Base-by-base conservation (phyloP, 176 grass and related monocot genomes). In the sorghum (Sorghum bicolor) region DNA sequence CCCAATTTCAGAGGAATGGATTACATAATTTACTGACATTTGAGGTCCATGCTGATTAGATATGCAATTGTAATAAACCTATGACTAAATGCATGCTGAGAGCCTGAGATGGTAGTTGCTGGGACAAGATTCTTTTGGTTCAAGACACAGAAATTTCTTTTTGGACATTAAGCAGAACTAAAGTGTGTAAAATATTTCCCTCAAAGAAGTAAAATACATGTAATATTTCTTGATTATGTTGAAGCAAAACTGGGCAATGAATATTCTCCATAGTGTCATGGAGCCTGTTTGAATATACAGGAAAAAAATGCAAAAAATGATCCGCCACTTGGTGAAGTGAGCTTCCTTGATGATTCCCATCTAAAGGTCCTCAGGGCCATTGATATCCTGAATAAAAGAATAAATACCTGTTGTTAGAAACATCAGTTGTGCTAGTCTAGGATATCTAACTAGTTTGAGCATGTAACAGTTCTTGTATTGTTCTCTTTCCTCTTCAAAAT, bases 341-440 rank as follows among this genome's bases (percentile, higher is more conserved):
- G 40, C 32, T 5, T 60, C 19, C 28, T 85, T 20, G 25, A 28
- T 31, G 19, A 13, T 77, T 25, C 39, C 64, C 40, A 47, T 64
- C 84, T 74, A 91, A 26, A 86, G 66, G 40, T 84, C 84, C 81
- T 89, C 87, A 31, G 84, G 72, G 26, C 81, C 84, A 19, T 80
- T 94, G 72, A 94, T 92, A 5, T 85, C 72, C 92, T 92, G 84
- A 83, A 64, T 40, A 68, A 83, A 44, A 85, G n/a, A 78, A 57
- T 16, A 76, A 12, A 62, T 26, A 34, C 20, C 3, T 76, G 6
- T 75, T 78, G 29, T 41, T 52, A 80, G 29, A 72, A 74, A 57
- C 6, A 75, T 81, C 14, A 36, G 30, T 38, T 8, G 5, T 17
- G 4, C 37, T 89, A 14, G 1, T 31, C 20, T 43, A 34, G 13